A percentile compares a stretch with the other conserved stretches of the same genome.
Evolutionary conservation across 805 yeast genomes (phyloP).

Genomic region (Suhomyces xylopsoci): DNA sequence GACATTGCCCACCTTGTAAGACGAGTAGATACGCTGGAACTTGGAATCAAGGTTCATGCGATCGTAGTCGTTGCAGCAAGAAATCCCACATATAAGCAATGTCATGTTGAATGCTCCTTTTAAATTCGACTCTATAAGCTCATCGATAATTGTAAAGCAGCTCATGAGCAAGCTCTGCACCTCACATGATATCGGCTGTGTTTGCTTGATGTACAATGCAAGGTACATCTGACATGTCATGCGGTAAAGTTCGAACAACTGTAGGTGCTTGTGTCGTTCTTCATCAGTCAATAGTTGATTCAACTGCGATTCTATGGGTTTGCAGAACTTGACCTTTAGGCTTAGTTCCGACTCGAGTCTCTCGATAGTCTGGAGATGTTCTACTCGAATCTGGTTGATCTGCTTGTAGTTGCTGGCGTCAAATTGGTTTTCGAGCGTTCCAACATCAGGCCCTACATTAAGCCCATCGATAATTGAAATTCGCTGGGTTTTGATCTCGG

Average conservation of each 20-base stretch:
- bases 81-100: slow-evolving; percentile 30
- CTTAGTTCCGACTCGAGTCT: slow-evolving; percentile 10
- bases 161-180: slow-evolving; percentile 28
- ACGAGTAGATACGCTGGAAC: slow-evolving; percentile 14
- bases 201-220: slow-evolving; percentile 21
- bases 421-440: not conserved
- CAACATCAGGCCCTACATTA: not conserved
- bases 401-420: not conserved
- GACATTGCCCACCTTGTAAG: slow-evolving; percentile 21
- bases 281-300: slow-evolving; percentile 9
- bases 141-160: slow-evolving; percentile 24
- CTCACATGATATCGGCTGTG: slow-evolving; percentile 22
- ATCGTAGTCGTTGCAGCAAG: slow-evolving; percentile 24
- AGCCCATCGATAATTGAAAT: not conserved
- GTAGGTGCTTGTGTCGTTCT: slow-evolving; percentile 29
- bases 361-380: slow-evolving; percentile 13
- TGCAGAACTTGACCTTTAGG: slow-evolving; percentile 16
- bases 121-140: slow-evolving; percentile 26
- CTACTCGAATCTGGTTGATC: slow-evolving; percentile 5
- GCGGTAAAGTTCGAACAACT: slow-evolving; percentile 34
- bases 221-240: slow-evolving; percentile 21
- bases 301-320: slow-evolving; percentile 19
- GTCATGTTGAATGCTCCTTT: slow-evolving; percentile 21
- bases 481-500: slow-evolving; percentile 17
- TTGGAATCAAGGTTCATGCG: slow-evolving; percentile 16